These are phyloP conservation scores for Solanum hybrid DNA, from an alignment of 305 asterid species.

Conservation along the genomic window DNA sequence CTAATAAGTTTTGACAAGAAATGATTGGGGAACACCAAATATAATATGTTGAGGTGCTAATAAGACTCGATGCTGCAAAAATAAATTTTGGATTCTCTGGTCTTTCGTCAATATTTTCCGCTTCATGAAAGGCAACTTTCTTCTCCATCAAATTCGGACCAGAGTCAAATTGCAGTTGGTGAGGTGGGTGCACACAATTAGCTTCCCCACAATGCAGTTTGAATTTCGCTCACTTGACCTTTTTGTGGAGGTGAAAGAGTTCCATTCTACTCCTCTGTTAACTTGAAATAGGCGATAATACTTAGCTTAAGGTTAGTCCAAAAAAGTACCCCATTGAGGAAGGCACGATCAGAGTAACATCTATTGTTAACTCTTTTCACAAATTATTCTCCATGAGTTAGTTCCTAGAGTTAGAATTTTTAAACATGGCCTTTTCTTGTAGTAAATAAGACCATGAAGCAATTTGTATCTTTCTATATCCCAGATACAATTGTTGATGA, in stretches of 20 bases:
- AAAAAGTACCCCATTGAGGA: no score
- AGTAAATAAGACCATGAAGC: background rate
- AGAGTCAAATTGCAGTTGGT: background rate
- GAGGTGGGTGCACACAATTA: background rate
- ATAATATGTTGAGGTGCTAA: background rate
- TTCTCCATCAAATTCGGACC: background rate
- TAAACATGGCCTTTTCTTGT: background rate
- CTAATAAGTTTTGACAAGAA: background rate
- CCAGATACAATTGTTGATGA: no score
- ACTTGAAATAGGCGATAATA: background rate
- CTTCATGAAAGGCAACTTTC: background rate
- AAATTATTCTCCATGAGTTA: background rate
- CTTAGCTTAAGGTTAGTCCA: no score
- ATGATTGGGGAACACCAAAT: background rate
- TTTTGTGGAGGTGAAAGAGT: background rate
- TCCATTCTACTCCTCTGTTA: background rate
- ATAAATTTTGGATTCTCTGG: background rate
- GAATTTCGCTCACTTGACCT: background rate
- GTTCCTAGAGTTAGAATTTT: background rate
- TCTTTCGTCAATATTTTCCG: background rate
- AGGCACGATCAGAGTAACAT: no score
- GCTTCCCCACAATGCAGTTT: background rate
- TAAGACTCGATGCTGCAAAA: background rate
- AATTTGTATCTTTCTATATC: background rate
- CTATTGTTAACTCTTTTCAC: no score